These are phyloP conservation scores for Xanthoconium separans DNA, from an alignment of 1,284 basidiomycete species.

Conservation along the genomic window DNA sequence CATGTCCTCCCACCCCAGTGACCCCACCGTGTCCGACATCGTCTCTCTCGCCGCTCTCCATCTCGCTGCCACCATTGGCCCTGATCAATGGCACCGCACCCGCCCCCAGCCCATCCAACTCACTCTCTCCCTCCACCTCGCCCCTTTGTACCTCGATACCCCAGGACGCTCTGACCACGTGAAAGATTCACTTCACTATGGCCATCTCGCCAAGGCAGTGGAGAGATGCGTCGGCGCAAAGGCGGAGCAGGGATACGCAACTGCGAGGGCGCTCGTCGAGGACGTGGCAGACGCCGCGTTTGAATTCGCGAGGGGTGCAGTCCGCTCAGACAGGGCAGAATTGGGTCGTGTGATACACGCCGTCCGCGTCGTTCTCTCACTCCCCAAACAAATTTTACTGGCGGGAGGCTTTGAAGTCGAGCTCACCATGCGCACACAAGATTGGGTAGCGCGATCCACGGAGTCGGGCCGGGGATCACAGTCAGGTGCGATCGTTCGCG, in stretches of 20 bases:
- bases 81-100: slow-evolving; percentile 48
- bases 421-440: slow-evolving; percentile 5
- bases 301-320: slow-evolving; percentile 13
- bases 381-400: slow-evolving; percentile 45
- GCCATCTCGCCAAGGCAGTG: slow-evolving; percentile 45
- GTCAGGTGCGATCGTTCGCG: slow-evolving; percentile 30
- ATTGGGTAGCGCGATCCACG: not conserved
- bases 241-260: slow-evolving; percentile 14
- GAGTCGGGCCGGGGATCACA: not conserved
- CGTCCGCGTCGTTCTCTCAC: slow-evolving; percentile 37
- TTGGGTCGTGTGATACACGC: slow-evolving; percentile 25
- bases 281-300: slow-evolving; percentile 37
- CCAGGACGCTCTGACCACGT: slow-evolving; percentile 46
- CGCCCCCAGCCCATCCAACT: slow-evolving; percentile 42
- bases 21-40: slow-evolving; percentile 30
- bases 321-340: slow-evolving; percentile 4
- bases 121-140: slow-evolving; percentile 42
- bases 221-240: slow-evolving; percentile 26
- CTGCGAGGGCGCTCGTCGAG: slow-evolving; percentile 32
- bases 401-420: slow-evolving; percentile 29
- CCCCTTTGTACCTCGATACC: slow-evolving; percentile 34
- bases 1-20: not conserved
- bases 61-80: slow-evolving; percentile 40
- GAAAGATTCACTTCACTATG: slow-evolving; percentile 48
- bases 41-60: slow-evolving; percentile 42